Percentiles rank a stretch among this genome's conserved stretches.
Conservation (phyloP, 2,329 filamentous ascomycete species). For the Epichloe glyceriae region DNA sequence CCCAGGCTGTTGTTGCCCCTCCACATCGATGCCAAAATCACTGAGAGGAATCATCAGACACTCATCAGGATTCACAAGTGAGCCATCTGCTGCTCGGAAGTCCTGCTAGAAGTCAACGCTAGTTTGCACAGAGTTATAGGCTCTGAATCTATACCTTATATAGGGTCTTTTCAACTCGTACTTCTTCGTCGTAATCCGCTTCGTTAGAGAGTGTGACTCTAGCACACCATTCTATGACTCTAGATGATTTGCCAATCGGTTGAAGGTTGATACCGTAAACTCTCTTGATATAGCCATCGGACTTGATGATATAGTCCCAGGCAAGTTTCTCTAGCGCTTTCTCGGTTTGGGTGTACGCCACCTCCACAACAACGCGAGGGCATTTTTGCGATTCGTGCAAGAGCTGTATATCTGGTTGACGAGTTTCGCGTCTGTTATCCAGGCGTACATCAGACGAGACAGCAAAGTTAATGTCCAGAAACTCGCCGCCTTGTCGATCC, state of each 20-base stretch:
- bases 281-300: background rate
- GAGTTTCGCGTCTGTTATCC: background rate
- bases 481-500: background rate
- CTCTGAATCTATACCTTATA: background rate
- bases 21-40: background rate
- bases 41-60: background rate
- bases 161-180: background rate
- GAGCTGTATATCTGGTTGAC: conserved; percentile 1
- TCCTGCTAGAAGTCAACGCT: background rate
- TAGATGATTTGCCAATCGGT: background rate
- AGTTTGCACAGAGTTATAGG: background rate
- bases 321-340: background rate
- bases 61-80: background rate
- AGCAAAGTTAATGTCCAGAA: background rate
- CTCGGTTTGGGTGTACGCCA: background rate
- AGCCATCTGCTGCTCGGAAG: conserved; percentile 1
- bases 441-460: background rate
- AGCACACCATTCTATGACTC: background rate
- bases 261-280: background rate
- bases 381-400: background rate
- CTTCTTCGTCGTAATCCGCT: conserved; percentile 1
- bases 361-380: conserved; percentile 1
- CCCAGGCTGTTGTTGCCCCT: background rate
- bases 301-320: conserved; percentile 1
- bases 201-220: background rate